A percentile compares a stretch with the other conserved stretches of the same genome.
Evolutionary conservation across 306 rosid species (phyloP).

Genomic region (Malus orientalis): DNA sequence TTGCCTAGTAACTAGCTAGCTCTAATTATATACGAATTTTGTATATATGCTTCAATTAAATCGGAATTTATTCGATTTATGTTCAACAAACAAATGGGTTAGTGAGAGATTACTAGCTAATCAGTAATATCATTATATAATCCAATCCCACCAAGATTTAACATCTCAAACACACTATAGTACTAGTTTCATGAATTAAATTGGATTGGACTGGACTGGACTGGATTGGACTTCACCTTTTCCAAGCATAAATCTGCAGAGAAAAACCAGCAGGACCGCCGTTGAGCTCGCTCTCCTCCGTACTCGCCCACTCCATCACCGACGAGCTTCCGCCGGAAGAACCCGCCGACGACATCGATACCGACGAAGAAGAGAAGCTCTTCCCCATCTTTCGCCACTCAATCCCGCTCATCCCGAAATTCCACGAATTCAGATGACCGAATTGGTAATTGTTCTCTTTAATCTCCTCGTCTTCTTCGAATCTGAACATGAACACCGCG

Average conservation of each 20-base stretch:
- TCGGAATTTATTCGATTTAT: constrained; percentile 21
- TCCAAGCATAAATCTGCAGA: constrained; percentile 79
- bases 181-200: neutral
- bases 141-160: neutral
- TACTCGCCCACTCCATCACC: constrained; percentile 75
- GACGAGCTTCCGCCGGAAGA: constrained; percentile 77
- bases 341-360: constrained; percentile 65
- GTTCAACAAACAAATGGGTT: constrained; percentile 56
- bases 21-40: constrained; percentile 15
- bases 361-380: constrained; percentile 68
- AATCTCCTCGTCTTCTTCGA: constrained; percentile 44
- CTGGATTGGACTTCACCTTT: constrained; percentile 26
- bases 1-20: neutral
- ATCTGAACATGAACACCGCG: constrained; percentile 85
- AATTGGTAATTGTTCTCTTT: neutral
- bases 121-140: too few relatives aligned
- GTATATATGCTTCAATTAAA: neutral
- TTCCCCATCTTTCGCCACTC: constrained; percentile 60
- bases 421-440: constrained; percentile 42
- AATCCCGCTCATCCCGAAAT: constrained; percentile 37
- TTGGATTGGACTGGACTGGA: neutral
- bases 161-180: neutral
- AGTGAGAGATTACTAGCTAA: constrained; percentile 5
- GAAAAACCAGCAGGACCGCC: constrained; percentile 67
- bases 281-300: constrained; percentile 65